Conservation (phyloP, 352 stramenopile genomes). For the Nothophytophthora sp. region DNA sequence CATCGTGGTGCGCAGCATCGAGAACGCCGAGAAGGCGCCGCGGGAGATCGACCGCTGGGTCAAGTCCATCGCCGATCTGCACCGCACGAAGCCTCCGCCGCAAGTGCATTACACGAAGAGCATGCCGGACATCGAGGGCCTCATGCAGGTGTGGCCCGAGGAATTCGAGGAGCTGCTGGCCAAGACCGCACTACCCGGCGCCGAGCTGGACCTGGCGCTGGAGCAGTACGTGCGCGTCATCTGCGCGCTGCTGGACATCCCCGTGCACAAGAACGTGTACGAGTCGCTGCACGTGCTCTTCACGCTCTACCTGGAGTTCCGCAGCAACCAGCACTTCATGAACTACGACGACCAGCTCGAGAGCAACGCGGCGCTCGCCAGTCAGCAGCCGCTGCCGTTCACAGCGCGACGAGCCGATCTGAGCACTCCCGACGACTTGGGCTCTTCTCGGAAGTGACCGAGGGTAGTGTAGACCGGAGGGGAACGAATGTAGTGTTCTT, state of each 20-base stretch:
- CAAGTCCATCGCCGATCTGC: constrained; percentile 94
- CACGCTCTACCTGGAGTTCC: constrained; percentile 93
- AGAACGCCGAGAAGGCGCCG: constrained; percentile 93
- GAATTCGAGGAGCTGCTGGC: constrained; percentile 82
- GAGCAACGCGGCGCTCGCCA: constrained; percentile 1
- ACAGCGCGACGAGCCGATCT: constrained; percentile 32
- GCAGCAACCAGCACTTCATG: constrained; percentile 94
- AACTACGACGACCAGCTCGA: constrained; percentile 70
- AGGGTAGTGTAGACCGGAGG: neutral
- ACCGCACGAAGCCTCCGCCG: constrained; percentile 91
- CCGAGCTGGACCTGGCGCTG: constrained; percentile 91
- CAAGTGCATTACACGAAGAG: constrained; percentile 93
- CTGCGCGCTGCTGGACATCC: constrained; percentile 95
- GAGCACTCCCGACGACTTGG: constrained; percentile 34
- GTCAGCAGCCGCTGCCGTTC: constrained; percentile 30
- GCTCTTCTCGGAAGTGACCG: constrained; percentile 44
- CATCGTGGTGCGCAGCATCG: constrained; percentile 93
- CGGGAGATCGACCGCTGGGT: constrained; percentile 96
- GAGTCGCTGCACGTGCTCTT: constrained; percentile 96
- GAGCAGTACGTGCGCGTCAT: constrained; percentile 94
- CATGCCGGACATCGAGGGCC: constrained; percentile 95
- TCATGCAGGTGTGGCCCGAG: constrained; percentile 94
- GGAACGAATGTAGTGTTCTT: neutral
- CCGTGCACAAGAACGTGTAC: constrained; percentile 94
- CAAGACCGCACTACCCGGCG: constrained; percentile 70